A percentile compares a stretch with the other conserved stretches of the same genome.
Evolutionary conservation across 2,329 filamentous ascomycete genomes (phyloP).

Genomic region (Fusarium multiceps): DNA sequence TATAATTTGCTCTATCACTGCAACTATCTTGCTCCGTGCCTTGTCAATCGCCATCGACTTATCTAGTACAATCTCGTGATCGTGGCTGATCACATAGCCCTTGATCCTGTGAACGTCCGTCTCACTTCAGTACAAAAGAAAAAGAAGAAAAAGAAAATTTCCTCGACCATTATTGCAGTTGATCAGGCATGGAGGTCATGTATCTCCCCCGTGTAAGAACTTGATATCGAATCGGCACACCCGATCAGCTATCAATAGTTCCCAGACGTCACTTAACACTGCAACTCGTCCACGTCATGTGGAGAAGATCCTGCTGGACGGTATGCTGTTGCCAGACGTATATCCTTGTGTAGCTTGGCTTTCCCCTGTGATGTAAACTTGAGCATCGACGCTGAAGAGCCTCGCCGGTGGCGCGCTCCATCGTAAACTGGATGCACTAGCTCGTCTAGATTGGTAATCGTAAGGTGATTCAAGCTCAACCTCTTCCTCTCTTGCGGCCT

Average conservation of each 20-base stretch:
- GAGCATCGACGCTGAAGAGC: constrained; percentile 31
- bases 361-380: neutral
- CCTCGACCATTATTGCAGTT: neutral
- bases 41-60: constrained; percentile 21
- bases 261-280: constrained; percentile 34
- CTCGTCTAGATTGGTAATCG: constrained; percentile 31
- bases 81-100: neutral
- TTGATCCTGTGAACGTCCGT: neutral
- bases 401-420: constrained; percentile 17
- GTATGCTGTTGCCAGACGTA: constrained; percentile 44
- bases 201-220: neutral
- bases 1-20: constrained; percentile 21
- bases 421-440: constrained; percentile 3
- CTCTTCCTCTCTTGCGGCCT: constrained; percentile 48
- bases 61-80: constrained; percentile 32
- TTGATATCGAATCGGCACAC: neutral
- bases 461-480: constrained; percentile 27
- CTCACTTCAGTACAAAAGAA: constrained; percentile 3
- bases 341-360: constrained; percentile 36
- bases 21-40: constrained; percentile 10
- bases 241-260: neutral
- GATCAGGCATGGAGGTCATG: neutral
- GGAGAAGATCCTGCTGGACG: constrained; percentile 41
- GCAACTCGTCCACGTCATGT: constrained; percentile 52
- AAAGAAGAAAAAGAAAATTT: neutral